Percentiles rank a stretch among this genome's conserved stretches.
Evolutionary conservation across 1,284 basidiomycete species (phyloP).

Genomic region (Trichosporon coremiiforme): DNA sequence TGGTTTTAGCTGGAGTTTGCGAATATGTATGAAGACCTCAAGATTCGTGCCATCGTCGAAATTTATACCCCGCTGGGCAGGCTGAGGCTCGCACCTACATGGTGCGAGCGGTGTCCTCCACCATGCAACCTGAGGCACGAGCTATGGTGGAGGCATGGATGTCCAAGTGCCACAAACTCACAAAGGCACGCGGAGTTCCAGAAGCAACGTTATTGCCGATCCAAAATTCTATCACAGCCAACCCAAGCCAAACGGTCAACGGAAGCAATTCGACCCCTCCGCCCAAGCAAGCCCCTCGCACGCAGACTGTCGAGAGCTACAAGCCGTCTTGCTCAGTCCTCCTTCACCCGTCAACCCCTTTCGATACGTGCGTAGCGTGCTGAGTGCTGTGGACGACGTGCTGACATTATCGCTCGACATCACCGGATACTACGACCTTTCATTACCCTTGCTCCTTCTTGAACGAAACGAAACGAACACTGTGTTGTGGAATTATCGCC

Average conservation of each 20-base stretch:
- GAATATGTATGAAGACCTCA: slow-evolving; percentile 19
- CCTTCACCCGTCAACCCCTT: slow-evolving; percentile 15
- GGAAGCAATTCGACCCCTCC: neutral
- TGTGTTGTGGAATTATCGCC: slow-evolving; percentile 13
- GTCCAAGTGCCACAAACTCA: neutral
- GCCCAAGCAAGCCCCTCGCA: neutral
- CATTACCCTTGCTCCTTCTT: neutral
- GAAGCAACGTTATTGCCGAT: neutral
- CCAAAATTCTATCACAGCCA: slow-evolving; percentile 11
- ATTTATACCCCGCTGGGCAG: neutral
- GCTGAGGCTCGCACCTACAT: neutral
- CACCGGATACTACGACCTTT: slow-evolving; percentile 1
- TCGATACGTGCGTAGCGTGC: slow-evolving; percentile 8
- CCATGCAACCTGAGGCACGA: too few relatives aligned
- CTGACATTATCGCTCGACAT: neutral
- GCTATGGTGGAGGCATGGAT: neutral
- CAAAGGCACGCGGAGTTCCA: neutral
- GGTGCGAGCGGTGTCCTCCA: neutral
- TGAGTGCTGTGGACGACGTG: neutral
- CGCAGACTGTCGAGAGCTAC: neutral
- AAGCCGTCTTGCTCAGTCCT: neutral
- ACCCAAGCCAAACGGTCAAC: neutral
- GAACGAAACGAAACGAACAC: neutral
- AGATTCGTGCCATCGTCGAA: neutral
- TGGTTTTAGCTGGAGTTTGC: slow-evolving; percentile 30